Conservation (phyloP, 1,139 yeast species). For the Spencermartinsiella ligniputridi region DNA sequence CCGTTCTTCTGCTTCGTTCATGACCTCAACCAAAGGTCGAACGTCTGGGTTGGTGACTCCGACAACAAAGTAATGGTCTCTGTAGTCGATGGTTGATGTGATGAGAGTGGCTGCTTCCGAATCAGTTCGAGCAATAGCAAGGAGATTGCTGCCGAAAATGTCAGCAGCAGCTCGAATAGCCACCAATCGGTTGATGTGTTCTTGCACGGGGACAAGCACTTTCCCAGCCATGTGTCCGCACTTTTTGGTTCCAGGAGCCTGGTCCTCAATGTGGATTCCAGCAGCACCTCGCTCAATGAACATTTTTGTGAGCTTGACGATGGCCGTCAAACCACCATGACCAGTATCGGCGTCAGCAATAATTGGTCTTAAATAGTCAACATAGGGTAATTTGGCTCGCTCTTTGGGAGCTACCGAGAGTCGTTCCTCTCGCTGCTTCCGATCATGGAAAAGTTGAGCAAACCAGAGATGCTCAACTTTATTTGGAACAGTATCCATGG, state of each 20-base stretch:
- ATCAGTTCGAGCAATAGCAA: slow-evolving; percentile 92
- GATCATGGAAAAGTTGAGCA: slow-evolving; percentile 95
- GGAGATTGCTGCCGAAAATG: slow-evolving; percentile 78
- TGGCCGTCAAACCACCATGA: slow-evolving; percentile 97
- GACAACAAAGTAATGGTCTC: slow-evolving; percentile 89
- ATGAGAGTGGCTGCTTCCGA: slow-evolving; percentile 95
- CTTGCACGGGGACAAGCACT: slow-evolving; percentile 95
- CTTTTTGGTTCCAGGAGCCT: slow-evolving; percentile 97
- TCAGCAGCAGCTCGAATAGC: slow-evolving; percentile 97
- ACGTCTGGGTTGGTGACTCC: slow-evolving; percentile 87
- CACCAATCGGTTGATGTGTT: slow-evolving; percentile 88
- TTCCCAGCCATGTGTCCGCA: slow-evolving; percentile 99
- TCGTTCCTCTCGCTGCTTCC: slow-evolving; percentile 90
- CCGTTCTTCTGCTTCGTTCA: slow-evolving; percentile 73
- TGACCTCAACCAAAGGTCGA: slow-evolving; percentile 67
- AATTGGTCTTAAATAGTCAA: slow-evolving; percentile 88
- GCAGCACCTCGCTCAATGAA: slow-evolving; percentile 99
- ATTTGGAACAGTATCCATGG: slow-evolving; percentile 98
- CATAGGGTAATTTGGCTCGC: slow-evolving; percentile 55
- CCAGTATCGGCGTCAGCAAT: slow-evolving; percentile 99
- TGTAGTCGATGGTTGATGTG: slow-evolving; percentile 87
- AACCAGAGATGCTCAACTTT: slow-evolving; percentile 96
- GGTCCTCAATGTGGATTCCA: slow-evolving; percentile 97
- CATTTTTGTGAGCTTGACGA: slow-evolving; percentile 90
- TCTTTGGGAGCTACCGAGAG: slow-evolving; percentile 53